These are phyloP conservation scores for Clavulina sp. DNA, from an alignment of 768 basidiomycete species.

Conservation along the genomic window DNA sequence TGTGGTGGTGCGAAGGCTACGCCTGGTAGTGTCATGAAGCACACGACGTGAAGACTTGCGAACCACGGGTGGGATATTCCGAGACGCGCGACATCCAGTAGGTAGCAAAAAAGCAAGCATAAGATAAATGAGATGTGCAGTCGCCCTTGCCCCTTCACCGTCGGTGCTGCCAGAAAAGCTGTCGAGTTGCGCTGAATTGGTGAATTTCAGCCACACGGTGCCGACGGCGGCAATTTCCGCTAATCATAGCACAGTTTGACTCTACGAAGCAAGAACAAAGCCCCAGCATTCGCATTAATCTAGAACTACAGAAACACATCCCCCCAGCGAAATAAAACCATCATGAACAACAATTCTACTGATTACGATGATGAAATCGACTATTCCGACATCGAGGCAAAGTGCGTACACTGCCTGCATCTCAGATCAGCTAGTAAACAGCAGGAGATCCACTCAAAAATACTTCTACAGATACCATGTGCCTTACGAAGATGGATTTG, in stretches of 20 bases:
- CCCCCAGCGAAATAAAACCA: not conserved
- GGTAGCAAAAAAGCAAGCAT: no score
- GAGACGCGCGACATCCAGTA: no score
- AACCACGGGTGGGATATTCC: no score
- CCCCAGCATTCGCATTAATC: not conserved
- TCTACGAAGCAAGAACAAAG: not conserved
- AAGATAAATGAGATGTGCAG: no score
- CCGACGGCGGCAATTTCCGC: not conserved
- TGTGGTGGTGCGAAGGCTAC: no score
- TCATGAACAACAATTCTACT: not conserved
- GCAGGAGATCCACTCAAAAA: constrained; percentile 28
- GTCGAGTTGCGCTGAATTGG: not conserved
- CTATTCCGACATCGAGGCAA: constrained; percentile 3
- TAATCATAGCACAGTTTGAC: not conserved
- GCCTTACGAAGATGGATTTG: constrained; percentile 68
- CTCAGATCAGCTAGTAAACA: not conserved
- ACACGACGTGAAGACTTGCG: no score
- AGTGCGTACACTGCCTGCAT: not conserved
- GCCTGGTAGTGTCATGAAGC: no score
- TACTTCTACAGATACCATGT: constrained; percentile 84
- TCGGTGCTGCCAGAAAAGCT: no score
- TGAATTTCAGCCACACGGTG: not conserved
- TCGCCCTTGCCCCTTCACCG: no score
- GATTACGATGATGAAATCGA: not conserved
- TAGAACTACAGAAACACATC: not conserved